phyloP scores from a whole-genome alignment of 2,329 filamentous ascomycete genomes.

The Didymella pinodella region DNA sequence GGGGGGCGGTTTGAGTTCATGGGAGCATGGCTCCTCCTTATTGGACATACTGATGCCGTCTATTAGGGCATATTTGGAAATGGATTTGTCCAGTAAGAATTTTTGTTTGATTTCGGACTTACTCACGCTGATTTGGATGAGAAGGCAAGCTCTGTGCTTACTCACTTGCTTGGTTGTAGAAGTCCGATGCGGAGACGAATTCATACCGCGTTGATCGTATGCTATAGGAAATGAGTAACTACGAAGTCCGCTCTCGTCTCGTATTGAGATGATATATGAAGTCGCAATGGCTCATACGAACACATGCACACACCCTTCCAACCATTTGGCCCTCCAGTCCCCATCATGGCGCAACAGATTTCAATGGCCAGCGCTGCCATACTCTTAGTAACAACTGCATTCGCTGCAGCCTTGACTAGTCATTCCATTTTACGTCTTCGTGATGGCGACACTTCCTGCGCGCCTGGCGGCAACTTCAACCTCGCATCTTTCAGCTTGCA shows the following conservation, averaged over 20 bases:
- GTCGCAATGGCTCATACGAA: not conserved
- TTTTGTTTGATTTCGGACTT: not conserved
- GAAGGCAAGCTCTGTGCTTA: not conserved
- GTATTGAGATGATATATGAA: not conserved
- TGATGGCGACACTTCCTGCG: constrained; percentile 18
- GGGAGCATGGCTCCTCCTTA: not conserved
- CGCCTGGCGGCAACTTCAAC: constrained; percentile 34
- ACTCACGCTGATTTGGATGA: not conserved
- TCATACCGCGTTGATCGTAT: not conserved
- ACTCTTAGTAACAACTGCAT: not conserved
- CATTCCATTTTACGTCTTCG: not conserved
- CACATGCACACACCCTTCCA: not conserved
- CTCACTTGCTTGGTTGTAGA: not conserved
- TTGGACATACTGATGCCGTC: not conserved
- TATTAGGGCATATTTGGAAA: no score
- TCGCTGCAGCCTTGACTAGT: not conserved
- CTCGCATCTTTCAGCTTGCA: constrained; percentile 48
- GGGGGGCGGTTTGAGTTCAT: constrained; percentile 32
- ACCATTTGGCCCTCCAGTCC: not conserved
- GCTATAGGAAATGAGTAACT: not conserved
- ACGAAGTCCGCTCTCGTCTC: not conserved
- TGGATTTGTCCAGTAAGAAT: not conserved
- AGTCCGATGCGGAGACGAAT: not conserved
- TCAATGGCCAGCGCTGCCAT: not conserved
- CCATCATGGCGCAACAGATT: not conserved